Evolutionary conservation across 352 stramenopile species (phyloP).

Genomic region (Phytophthora syringae): DNA sequence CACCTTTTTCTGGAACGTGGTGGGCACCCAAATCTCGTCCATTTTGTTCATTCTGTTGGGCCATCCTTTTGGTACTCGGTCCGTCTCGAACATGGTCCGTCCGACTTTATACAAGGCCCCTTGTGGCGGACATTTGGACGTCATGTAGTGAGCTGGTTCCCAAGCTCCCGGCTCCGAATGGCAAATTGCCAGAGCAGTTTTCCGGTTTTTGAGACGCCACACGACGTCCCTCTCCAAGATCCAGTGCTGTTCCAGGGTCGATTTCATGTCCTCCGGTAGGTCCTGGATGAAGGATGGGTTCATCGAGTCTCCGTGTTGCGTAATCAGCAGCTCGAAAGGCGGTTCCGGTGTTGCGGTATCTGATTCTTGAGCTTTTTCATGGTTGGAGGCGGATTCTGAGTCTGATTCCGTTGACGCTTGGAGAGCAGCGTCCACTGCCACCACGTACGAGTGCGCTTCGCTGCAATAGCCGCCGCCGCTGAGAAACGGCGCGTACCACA

Average conservation of each 20-base stretch:
- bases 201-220: conserved; percentile 50
- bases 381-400: not conserved
- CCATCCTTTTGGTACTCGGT: conserved; percentile 92
- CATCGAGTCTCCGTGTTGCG: conserved; percentile 70
- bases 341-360: not conserved
- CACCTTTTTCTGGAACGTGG: conserved; percentile 80
- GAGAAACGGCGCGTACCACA: conserved; percentile 93
- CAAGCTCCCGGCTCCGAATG: conserved; percentile 94
- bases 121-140: conserved; percentile 65
- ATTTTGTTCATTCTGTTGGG: conserved; percentile 87
- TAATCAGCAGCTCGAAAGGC: conserved; percentile 69
- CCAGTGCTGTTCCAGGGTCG: conserved; percentile 67
- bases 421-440: conserved; percentile 58
- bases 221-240: conserved; percentile 76
- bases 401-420: not conserved
- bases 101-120: conserved; percentile 74
- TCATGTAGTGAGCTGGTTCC: conserved; percentile 79
- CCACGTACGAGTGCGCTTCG: conserved; percentile 90
- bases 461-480: conserved; percentile 93
- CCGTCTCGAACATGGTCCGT: conserved; percentile 96
- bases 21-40: conserved; percentile 95
- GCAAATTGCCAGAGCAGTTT: conserved; percentile 82
- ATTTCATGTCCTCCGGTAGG: conserved; percentile 53
- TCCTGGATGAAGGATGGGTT: conserved; percentile 75
- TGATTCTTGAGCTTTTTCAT: not conserved